Conservation (phyloP, 2,329 filamentous ascomycete genomes). For the Grosmannia huntii region DNA sequence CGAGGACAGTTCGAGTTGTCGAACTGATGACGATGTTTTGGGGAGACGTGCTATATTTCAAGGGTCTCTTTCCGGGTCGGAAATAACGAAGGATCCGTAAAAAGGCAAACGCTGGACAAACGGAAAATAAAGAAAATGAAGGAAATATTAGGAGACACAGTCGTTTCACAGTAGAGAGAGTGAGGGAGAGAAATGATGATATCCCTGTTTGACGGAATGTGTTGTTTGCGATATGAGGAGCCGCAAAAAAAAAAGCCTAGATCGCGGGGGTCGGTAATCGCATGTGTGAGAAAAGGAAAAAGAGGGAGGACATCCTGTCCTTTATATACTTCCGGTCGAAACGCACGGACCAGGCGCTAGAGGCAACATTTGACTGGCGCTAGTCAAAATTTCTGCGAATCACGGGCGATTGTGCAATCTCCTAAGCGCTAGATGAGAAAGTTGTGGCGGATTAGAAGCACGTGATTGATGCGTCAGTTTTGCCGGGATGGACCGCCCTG, state of each 20-base stretch:
- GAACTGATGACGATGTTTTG: not conserved
- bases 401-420: slow-evolving; percentile 10
- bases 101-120: slow-evolving; percentile 2
- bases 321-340: slow-evolving; percentile 11
- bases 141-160: not conserved
- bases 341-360: slow-evolving; percentile 11
- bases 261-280: slow-evolving; percentile 7
- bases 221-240: slow-evolving; percentile 1
- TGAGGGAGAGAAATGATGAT: not conserved
- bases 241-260: slow-evolving; percentile 4
- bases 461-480: slow-evolving; percentile 5
- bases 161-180: not conserved
- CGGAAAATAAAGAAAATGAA: not conserved
- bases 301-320: slow-evolving; percentile 10
- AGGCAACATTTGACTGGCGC: slow-evolving; percentile 6
- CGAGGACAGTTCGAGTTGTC: not conserved
- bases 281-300: slow-evolving; percentile 7
- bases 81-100: not conserved
- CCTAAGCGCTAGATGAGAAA: slow-evolving; percentile 4
- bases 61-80: not conserved
- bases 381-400: slow-evolving; percentile 13
- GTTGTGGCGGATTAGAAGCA: slow-evolving; percentile 5
- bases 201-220: not conserved
- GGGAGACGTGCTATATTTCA: not conserved
- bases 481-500: not conserved